Conservation (phyloP, 441 rosid species). For the Flueggea neowawraea region DNA sequence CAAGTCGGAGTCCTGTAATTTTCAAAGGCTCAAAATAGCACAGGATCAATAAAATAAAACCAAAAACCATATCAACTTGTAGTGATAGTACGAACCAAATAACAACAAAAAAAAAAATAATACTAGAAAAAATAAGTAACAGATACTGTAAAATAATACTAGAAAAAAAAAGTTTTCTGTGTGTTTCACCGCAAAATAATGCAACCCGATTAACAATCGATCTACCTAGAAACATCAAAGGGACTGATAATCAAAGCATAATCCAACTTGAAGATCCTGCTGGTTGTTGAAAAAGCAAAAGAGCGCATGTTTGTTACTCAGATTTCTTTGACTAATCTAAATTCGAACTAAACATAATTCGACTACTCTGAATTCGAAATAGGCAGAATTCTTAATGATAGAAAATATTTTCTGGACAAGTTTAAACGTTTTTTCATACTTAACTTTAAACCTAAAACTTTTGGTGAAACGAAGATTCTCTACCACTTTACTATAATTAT, state of each 20-base stretch:
- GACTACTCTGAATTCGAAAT: too few species aligned
- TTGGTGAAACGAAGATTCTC: too few species aligned
- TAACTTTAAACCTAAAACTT: too few species aligned
- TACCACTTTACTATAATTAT: too few species aligned
- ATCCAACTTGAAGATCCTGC: constrained; percentile 17
- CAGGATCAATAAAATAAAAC: not conserved
- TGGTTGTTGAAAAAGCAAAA: constrained; percentile 28
- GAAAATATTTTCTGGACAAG: too few species aligned
- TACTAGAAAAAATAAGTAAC: too few species aligned
- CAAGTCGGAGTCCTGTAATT: not conserved
- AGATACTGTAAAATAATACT: not conserved
- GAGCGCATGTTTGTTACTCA: too few species aligned
- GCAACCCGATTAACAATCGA: not conserved
- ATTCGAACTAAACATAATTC: too few species aligned
- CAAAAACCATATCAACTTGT: not conserved
- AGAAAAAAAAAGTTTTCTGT: not conserved
- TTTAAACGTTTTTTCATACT: too few species aligned
- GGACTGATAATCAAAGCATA: not conserved
- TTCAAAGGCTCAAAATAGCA: not conserved
- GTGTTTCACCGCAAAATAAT: not conserved
- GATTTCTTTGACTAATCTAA: too few species aligned
- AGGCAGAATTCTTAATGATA: too few species aligned
- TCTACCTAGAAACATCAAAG: constrained; percentile 13
- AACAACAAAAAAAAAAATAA: not conserved
- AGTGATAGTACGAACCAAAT: not conserved